Evolutionary conservation across 495 filamentous ascomycete species (phyloP).

Genomic region (Talaromyces ruber): DNA sequence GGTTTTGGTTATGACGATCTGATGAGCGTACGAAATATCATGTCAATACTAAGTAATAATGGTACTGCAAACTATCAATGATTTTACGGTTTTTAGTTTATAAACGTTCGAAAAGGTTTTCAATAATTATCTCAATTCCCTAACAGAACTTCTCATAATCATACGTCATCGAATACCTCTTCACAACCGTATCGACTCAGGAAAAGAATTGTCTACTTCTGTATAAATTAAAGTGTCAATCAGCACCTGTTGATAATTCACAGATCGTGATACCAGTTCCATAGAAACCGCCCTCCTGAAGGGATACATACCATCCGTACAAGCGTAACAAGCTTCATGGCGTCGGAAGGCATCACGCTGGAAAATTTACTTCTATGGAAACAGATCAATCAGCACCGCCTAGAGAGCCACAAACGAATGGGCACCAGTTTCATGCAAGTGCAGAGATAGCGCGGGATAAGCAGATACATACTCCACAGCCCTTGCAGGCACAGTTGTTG

Average conservation of each 20-base stretch:
- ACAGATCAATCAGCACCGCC: background rate
- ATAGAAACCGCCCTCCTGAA: background rate
- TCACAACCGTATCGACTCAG: background rate
- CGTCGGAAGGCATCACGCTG: background rate
- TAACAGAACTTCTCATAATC: too few relatives aligned
- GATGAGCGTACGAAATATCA: too few relatives aligned
- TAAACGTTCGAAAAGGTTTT: too few relatives aligned
- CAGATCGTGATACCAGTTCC: slow-evolving; percentile 1
- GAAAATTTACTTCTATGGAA: background rate
- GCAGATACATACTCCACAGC: slow-evolving; percentile 34
- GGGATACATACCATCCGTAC: background rate
- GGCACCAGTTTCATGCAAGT: background rate
- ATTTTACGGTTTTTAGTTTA: too few relatives aligned
- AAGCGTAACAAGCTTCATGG: background rate
- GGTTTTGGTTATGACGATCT: background rate
- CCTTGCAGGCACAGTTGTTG: slow-evolving; percentile 33
- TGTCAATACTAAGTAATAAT: too few relatives aligned
- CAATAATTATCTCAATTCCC: too few relatives aligned
- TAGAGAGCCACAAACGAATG: background rate
- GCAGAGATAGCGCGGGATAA: background rate
- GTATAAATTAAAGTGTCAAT: background rate
- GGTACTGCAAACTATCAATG: too few relatives aligned
- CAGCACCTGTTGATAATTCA: slow-evolving; percentile 1
- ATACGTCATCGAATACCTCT: too few relatives aligned
- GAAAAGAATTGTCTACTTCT: background rate